Conservation (phyloP, 2,329 filamentous ascomycete species). For the Delphinella strobiligena region DNA sequence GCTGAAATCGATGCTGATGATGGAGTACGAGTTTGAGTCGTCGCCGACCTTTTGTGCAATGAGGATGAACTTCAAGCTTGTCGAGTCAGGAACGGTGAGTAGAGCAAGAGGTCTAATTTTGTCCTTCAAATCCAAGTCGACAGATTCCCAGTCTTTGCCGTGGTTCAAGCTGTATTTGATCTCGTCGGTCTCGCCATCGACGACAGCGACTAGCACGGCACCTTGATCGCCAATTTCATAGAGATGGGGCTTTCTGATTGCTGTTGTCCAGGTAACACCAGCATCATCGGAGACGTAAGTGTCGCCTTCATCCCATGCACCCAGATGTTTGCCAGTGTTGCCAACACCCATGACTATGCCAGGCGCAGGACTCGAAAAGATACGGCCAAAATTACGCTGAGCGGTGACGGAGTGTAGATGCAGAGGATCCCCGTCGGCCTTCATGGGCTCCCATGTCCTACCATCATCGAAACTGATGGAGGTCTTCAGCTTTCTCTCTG, state of each 20-base stretch:
- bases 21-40: slow-evolving; percentile 38
- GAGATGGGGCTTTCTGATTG: slow-evolving; percentile 72
- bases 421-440: slow-evolving; percentile 46
- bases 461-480: slow-evolving; percentile 94
- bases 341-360: slow-evolving; percentile 90
- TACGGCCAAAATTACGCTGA: slow-evolving; percentile 65
- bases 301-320: slow-evolving; percentile 59
- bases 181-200: slow-evolving; percentile 53
- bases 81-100: slow-evolving; percentile 85
- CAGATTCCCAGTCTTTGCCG: slow-evolving; percentile 67
- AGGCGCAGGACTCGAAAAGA: slow-evolving; percentile 88
- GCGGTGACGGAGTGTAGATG: slow-evolving; percentile 91
- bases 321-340: slow-evolving; percentile 68
- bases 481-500: slow-evolving; percentile 58
- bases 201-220: slow-evolving; percentile 72
- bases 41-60: slow-evolving; percentile 48
- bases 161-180: slow-evolving; percentile 79
- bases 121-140: slow-evolving; percentile 52
- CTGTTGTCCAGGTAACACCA: slow-evolving; percentile 68
- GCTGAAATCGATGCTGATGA: slow-evolving; percentile 72
- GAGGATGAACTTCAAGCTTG: slow-evolving; percentile 80
- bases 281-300: slow-evolving; percentile 87
- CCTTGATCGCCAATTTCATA: slow-evolving; percentile 95
- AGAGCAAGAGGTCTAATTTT: slow-evolving; percentile 61
- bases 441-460: slow-evolving; percentile 66